Evolutionary conservation across 306 rosid genomes (phyloP).

Genomic region (Phaseolus lunatus): DNA sequence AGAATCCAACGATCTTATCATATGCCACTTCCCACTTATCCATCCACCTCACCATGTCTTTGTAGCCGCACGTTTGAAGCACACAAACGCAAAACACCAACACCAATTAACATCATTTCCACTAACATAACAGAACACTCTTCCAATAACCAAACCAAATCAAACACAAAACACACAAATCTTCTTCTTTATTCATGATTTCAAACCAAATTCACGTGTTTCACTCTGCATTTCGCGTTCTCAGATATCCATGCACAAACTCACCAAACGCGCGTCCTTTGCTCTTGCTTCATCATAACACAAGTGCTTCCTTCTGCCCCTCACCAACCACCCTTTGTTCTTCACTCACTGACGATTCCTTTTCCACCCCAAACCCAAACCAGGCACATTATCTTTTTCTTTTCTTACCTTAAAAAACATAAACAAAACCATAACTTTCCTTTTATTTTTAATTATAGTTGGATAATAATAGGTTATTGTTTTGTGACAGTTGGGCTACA

Average conservation of each 20-base stretch:
- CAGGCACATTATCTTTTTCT: constrained; percentile 45
- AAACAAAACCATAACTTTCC: not conserved
- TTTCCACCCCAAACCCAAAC: constrained; percentile 54
- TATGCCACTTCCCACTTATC: no score
- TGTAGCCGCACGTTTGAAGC: no score
- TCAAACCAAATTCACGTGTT: constrained; percentile 51
- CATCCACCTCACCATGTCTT: no score
- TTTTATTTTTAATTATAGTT: not conserved
- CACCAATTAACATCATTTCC: not conserved
- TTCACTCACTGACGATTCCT: constrained; percentile 56
- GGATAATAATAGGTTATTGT: constrained; percentile 6
- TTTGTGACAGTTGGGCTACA: constrained; percentile 69
- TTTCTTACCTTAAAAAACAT: not conserved
- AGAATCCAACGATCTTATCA: no score
- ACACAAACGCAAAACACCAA: no score
- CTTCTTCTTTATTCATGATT: constrained; percentile 28
- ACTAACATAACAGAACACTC: not conserved
- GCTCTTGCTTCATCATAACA: constrained; percentile 48
- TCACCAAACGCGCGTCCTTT: constrained; percentile 45
- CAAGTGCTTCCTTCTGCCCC: constrained; percentile 27
- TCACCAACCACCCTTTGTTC: constrained; percentile 58
- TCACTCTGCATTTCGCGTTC: constrained; percentile 52
- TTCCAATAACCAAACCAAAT: not conserved
- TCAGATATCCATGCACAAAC: constrained; percentile 47
- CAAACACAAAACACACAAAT: not conserved